phyloP scores from a whole-genome alignment of 441 rosid genomes.

The Brassica balearica region DNA sequence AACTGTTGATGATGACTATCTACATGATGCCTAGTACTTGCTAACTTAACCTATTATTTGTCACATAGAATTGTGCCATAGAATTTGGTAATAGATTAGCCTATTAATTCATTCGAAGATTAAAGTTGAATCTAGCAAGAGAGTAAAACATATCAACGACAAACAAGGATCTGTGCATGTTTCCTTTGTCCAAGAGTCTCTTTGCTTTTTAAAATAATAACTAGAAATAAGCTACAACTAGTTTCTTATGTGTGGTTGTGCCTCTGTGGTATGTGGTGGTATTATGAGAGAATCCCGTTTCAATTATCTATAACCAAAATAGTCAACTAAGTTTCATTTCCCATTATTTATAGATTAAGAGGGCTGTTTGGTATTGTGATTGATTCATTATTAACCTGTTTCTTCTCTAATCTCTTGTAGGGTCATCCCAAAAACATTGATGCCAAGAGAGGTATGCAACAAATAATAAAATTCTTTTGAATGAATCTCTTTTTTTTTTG shows the following conservation, averaged over 20 bases:
- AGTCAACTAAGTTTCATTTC: slow-evolving; percentile 21
- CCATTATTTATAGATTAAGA: neutral
- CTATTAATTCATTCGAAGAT: slow-evolving; percentile 2
- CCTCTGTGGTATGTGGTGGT: neutral
- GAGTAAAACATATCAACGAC: slow-evolving; percentile 40
- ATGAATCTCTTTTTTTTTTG: neutral
- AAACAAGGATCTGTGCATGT: slow-evolving; percentile 43
- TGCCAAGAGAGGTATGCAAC: slow-evolving; percentile 65
- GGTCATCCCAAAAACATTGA: slow-evolving; percentile 64
- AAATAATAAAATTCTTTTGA: slow-evolving; percentile 17
- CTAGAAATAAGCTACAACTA: slow-evolving; percentile 43
- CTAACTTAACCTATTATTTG: slow-evolving; percentile 21
- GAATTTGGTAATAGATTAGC: slow-evolving; percentile 14
- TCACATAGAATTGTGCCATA: neutral
- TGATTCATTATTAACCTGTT: slow-evolving; percentile 16
- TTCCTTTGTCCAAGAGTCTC: slow-evolving; percentile 33
- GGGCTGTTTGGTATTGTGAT: slow-evolving; percentile 5
- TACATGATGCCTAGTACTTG: slow-evolving; percentile 33
- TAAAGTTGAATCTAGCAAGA: slow-evolving; percentile 19
- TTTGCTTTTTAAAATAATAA: slow-evolving; percentile 21
- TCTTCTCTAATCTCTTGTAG: slow-evolving; percentile 48
- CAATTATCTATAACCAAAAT: slow-evolving; percentile 29
- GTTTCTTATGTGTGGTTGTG: slow-evolving; percentile 22
- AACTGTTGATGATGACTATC: slow-evolving; percentile 34
- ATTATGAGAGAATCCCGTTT: slow-evolving; percentile 34